These are phyloP conservation scores for Hypoxylon lienhwacheense DNA, from an alignment of 495 filamentous ascomycete genomes.

Conservation along the genomic window DNA sequence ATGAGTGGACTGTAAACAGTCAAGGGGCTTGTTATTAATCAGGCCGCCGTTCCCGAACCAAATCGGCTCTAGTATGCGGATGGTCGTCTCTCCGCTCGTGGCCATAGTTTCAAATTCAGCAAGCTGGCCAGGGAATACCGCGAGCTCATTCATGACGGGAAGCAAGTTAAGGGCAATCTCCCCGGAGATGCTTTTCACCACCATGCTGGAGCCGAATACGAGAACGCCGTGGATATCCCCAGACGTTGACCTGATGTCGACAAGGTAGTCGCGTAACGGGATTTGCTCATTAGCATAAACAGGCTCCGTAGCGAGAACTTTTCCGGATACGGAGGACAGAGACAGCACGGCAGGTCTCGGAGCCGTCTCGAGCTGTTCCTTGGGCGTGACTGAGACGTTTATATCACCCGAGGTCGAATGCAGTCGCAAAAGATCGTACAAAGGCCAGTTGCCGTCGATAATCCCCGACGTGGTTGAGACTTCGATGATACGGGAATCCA, in stretches of 20 bases:
- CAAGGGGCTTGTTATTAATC: constrained; percentile 13
- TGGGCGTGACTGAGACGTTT: constrained; percentile 42
- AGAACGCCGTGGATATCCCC: constrained; percentile 37
- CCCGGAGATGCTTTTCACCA: constrained; percentile 37
- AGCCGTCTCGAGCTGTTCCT: constrained; percentile 22
- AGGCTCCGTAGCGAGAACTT: constrained; percentile 42
- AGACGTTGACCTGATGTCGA: constrained; percentile 43
- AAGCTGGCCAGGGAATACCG: neutral
- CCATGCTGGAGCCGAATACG: constrained; percentile 35
- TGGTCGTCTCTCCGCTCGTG: constrained; percentile 38
- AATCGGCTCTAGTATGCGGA: constrained; percentile 42
- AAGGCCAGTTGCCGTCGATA: constrained; percentile 48
- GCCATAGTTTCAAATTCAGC: constrained; percentile 37
- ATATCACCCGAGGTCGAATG: constrained; percentile 45
- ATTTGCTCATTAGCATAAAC: constrained; percentile 31
- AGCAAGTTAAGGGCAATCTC: constrained; percentile 38
- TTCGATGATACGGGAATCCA: constrained; percentile 42
- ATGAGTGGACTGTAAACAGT: constrained; percentile 38
- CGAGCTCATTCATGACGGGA: constrained; percentile 37
- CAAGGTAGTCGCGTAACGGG: constrained; percentile 48
- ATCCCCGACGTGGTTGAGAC: constrained; percentile 40
- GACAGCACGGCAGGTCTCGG: constrained; percentile 42
- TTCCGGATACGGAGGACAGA: constrained; percentile 42
- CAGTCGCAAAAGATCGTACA: constrained; percentile 46
- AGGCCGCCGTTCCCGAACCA: constrained; percentile 30